Percentiles rank a stretch among this genome's conserved stretches.
Evolutionary conservation across 257 asterid genomes (phyloP).

Genomic region (Handroanthus guayacan): DNA sequence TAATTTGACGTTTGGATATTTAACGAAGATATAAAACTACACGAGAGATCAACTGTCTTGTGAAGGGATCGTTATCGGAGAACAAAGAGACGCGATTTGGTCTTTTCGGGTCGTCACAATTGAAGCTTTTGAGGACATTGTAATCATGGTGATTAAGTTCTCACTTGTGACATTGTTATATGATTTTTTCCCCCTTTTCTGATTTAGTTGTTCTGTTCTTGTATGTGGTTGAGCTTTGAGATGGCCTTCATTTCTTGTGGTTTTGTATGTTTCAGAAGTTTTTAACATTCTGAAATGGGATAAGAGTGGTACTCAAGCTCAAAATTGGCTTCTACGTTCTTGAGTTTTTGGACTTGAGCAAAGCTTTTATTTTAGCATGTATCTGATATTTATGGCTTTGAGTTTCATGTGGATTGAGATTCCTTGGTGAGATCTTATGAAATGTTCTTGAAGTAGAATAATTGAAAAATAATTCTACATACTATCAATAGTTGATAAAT

Average conservation of each 20-base stretch:
- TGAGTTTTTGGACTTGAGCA: too few species aligned
- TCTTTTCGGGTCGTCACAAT: background rate
- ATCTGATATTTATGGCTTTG: too few species aligned
- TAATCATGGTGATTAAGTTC: background rate
- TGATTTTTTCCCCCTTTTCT: background rate
- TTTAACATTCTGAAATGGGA: too few species aligned
- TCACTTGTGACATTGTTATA: slow-evolving; percentile 18
- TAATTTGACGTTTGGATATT: background rate
- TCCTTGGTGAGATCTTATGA: too few species aligned
- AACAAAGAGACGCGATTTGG: background rate
- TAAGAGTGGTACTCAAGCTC: too few species aligned
- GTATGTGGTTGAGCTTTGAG: background rate
- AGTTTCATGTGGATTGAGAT: too few species aligned
- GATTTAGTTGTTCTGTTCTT: background rate
- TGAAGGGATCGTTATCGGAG: background rate
- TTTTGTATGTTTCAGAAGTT: background rate
- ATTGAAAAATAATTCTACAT: too few species aligned
- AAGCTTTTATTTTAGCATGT: too few species aligned
- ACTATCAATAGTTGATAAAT: too few species aligned
- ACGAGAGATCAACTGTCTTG: too few species aligned
- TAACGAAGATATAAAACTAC: background rate
- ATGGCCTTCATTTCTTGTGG: background rate
- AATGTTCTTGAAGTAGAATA: too few species aligned
- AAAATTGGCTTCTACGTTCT: too few species aligned
- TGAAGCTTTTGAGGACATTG: background rate